Base-by-base conservation (phyloP, 371 early-diverging fungal genomes). In the Actinomortierella wolfii region DNA sequence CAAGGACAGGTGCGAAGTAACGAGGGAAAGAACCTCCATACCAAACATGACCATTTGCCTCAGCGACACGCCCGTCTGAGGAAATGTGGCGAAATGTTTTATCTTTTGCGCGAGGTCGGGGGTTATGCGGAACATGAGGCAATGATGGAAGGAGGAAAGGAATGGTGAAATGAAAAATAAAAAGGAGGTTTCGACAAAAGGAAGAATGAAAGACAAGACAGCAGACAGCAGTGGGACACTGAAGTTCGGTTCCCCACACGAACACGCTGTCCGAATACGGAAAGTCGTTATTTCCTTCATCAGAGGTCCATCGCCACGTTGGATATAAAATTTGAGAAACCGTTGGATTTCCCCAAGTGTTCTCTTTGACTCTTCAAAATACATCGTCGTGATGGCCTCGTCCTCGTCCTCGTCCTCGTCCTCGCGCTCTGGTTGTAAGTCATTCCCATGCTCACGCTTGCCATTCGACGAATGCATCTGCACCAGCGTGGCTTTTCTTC, bases 31-130 rank as follows among this genome's bases (percentile, higher is more conserved):
- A 24, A 18, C 15, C 18, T 15, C 23, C 77, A 74, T 83, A 79
- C 96, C 95, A 81, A 94, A 96, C 84, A 92, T 88, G 65, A 94
- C 94, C 94, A 96, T 94, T 80, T 96, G 94, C 54, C 88, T 82
- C 57, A 96, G 79, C 18, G 95, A 94, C 29, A 96, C 95, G 20
- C 92, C 90, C 0, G 97, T 96, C 76, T 94, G 97, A 23, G 93
- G 93, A 53, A 92, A 87, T 61, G 81, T 83, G 41, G 90, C 88
- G 79, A 87, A 89, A 77, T 89, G 84, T 45, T 81, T 84, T 59
- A 91, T 91, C 67, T 83, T 89, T 46, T 84, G 87, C 54, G 86
- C 82, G 17, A 93, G 78, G 54, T 87, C 84, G 15, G 86, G 79
- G n/a, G 79, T 76, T 29, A 89, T 78, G 77, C 79, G 71, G 68